Conservation (phyloP, 345 rosid genomes). For the Eutrema japonicum region DNA sequence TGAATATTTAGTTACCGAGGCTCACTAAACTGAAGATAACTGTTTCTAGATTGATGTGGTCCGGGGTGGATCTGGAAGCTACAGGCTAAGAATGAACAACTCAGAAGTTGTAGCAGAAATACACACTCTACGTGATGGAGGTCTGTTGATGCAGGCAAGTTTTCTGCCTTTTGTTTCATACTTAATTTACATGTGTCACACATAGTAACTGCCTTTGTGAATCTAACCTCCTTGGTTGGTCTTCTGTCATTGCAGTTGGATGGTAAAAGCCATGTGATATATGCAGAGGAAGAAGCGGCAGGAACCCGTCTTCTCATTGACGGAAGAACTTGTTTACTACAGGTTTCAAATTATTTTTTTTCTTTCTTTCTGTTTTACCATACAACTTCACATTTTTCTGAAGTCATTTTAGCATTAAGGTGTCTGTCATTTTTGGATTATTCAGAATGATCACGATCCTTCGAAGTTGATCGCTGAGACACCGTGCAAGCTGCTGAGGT, state of each 20-base stretch:
- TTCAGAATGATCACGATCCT: conserved; percentile 97
- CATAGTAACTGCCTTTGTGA: conserved; percentile 1
- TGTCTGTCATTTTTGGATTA: conserved; percentile 36
- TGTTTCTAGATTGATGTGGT: conserved; percentile 80
- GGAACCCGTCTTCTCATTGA: conserved; percentile 99
- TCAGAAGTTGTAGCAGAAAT: conserved; percentile 96
- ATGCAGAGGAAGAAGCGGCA: conserved; percentile 99
- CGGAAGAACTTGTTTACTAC: conserved; percentile 99
- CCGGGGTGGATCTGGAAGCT: conserved; percentile 96
- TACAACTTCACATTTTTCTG: background rate
- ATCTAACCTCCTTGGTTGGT: conserved; percentile 31
- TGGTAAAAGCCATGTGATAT: conserved; percentile 98
- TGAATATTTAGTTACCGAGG: conserved; percentile 5
- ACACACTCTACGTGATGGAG: conserved; percentile 98
- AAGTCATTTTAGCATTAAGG: conserved; percentile 15
- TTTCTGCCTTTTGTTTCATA: conserved; percentile 9
- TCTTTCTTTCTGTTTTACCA: conserved; percentile 6
- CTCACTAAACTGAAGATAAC: conserved; percentile 14
- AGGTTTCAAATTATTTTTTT: conserved; percentile 48
- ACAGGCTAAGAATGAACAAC: conserved; percentile 80
- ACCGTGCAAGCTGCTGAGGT: conserved; percentile 97
- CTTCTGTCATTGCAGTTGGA: conserved; percentile 64
- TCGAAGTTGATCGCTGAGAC: conserved; percentile 97
- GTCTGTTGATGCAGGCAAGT: conserved; percentile 97
- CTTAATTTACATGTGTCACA: conserved; percentile 5